A percentile compares a stretch with the other conserved stretches of the same genome.
Evolutionary conservation across 495 filamentous ascomycete genomes (phyloP).

Genomic region (Xylaria castorea): DNA sequence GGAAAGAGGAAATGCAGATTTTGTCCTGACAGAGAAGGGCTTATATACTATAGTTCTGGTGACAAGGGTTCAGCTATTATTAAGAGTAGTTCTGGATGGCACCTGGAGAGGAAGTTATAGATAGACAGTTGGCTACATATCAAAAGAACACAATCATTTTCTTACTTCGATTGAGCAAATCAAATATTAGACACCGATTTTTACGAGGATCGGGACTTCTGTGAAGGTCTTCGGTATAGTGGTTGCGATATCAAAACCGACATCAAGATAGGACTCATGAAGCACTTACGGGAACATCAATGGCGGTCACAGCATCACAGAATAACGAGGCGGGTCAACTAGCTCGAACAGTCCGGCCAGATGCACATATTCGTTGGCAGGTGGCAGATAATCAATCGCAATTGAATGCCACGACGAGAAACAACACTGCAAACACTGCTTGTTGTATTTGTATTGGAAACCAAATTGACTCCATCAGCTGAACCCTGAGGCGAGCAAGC

Average conservation of each 20-base stretch:
- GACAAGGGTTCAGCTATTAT: neutral
- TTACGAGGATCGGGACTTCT: neutral
- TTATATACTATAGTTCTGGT: neutral
- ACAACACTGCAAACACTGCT: no score
- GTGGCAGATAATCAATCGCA: neutral
- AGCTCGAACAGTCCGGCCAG: no score
- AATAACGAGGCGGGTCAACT: neutral
- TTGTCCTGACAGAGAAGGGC: conserved; percentile 62
- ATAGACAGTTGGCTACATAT: neutral
- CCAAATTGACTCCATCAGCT: neutral
- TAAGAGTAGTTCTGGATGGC: neutral
- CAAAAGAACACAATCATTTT: neutral
- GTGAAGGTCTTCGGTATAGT: neutral
- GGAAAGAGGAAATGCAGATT: conserved; percentile 78
- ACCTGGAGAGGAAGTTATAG: neutral
- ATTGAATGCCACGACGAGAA: neutral
- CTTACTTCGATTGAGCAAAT: neutral
- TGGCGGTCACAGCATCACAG: neutral
- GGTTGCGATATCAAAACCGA: neutral
- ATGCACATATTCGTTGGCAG: neutral
- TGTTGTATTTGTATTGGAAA: neutral
- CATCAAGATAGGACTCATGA: neutral
- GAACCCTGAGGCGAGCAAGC: conserved; percentile 1
- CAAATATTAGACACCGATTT: neutral
- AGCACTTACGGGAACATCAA: neutral